Evolutionary conservation across 106 monocot genomes (phyloP), one percentile per base, ranked within the genome.

Genomic region (Dendrobium nobile): DNA sequence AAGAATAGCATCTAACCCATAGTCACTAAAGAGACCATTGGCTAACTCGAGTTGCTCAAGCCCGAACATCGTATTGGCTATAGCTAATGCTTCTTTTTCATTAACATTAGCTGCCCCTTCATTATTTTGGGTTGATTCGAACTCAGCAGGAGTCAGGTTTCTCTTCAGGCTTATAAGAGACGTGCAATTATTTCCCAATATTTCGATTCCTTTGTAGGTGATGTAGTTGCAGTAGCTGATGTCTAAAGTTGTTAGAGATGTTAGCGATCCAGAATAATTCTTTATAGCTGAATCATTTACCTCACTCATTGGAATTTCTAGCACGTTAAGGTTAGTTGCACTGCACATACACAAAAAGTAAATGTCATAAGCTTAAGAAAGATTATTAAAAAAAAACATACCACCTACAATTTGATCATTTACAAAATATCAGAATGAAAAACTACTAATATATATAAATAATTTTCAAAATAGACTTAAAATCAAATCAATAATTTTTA

Each of bases 251-350:
- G 27, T 77, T 2, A 93, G 77, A 7, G 18, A 55, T 7, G 83
- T 64, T 22, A 93, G 80, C 9, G 70, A 84, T 72, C 48, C 10
- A 15, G 76, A 75, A 37, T 80, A 56, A 27, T 77, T 87, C 48
- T 77, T 72, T 20, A 90, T 56, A 5, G 47, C 79, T 5, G 67
- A 22, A 73, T 90, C 88, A 4, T 82, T 82, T 0, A 93, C 80
- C 1, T 79, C 85, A n/a, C 90, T 90, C 87, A 85, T 85, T 78
- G 87, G 93, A 37, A 93, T 93, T 48, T 82, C 77, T 20, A 93
- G 87, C 68, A 37, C 85, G 4, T 56, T 77, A 8, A 90, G 85
- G 43, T 73, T 37, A 15, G 9, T 41, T 13, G 41, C 41, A 73
- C 72, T 73, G 72, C 72, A 41, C 31, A 4, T 40, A 72, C 16